Evolutionary conservation across 23 red algal species (phyloP).

Genomic region (Agarophyton chilense): DNA sequence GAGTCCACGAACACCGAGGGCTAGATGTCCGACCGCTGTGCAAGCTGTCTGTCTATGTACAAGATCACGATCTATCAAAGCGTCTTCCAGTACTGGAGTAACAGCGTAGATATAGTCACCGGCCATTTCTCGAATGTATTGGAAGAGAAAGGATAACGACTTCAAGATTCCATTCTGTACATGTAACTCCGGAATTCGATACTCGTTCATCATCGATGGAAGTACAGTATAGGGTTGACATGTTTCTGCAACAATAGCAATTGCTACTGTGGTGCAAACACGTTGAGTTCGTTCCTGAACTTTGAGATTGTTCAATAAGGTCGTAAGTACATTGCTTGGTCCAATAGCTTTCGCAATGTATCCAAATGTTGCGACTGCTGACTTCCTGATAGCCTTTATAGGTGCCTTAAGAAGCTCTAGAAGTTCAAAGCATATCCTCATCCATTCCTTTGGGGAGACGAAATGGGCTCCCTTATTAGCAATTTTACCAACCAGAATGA

Average conservation of each 20-base stretch:
- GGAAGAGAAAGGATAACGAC: conserved; percentile 90
- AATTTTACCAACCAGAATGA: conserved; percentile 87
- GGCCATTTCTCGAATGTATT: conserved; percentile 79
- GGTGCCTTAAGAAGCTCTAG: conserved; percentile 92
- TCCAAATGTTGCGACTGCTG: conserved; percentile 91
- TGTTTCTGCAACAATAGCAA: conserved; percentile 88
- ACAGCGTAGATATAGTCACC: conserved; percentile 93
- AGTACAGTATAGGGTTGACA: conserved; percentile 83
- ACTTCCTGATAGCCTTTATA: conserved; percentile 80
- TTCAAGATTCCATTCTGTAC: conserved; percentile 98
- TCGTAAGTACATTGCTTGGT: conserved; percentile 73
- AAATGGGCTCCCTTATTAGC: conserved; percentile 76
- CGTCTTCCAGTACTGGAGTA: conserved; percentile 86
- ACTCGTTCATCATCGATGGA: conserved; percentile 93
- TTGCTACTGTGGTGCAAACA: conserved; percentile 94
- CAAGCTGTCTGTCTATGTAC: conserved; percentile 94
- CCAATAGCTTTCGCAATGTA: conserved; percentile 89
- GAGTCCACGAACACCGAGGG: conserved; percentile 84
- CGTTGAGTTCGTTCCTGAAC: conserved; percentile 94
- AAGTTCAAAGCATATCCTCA: conserved; percentile 94
- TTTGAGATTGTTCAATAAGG: conserved; percentile 88
- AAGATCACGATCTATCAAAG: conserved; percentile 92
- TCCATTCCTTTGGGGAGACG: conserved; percentile 89
- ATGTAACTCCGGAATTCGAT: conserved; percentile 89
- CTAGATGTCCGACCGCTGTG: conserved; percentile 88